A percentile compares a stretch with the other conserved stretches of the same genome.
These are phyloP conservation scores for Trichoderma asperelloides DNA, from an alignment of 495 filamentous ascomycete species.

Conservation along the genomic window DNA sequence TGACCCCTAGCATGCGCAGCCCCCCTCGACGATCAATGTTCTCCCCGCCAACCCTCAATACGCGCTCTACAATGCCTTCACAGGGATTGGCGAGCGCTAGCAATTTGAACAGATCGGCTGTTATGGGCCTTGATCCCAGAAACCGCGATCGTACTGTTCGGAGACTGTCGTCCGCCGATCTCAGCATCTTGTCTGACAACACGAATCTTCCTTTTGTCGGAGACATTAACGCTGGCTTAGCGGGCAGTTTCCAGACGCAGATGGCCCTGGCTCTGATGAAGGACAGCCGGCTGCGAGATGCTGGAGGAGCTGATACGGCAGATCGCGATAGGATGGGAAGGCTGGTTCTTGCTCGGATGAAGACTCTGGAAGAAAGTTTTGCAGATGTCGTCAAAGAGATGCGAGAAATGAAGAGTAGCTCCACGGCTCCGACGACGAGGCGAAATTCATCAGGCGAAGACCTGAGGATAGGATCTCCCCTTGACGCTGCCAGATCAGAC, in stretches of 20 bases:
- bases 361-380: constrained; percentile 78
- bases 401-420: constrained; percentile 46
- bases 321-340: constrained; percentile 63
- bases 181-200: constrained; percentile 64
- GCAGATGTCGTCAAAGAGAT: constrained; percentile 79
- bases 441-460: constrained; percentile 34
- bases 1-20: constrained; percentile 11
- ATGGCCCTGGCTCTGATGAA: constrained; percentile 57
- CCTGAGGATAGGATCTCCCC: constrained; percentile 12
- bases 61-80: constrained; percentile 46
- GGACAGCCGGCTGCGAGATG: constrained; percentile 11
- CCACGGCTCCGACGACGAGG: constrained; percentile 26
- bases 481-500: neutral
- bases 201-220: constrained; percentile 45
- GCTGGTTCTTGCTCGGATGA: constrained; percentile 86
- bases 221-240: constrained; percentile 52
- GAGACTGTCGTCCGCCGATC: constrained; percentile 48
- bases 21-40: neutral
- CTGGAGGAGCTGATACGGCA: constrained; percentile 33
- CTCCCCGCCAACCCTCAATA: constrained; percentile 14
- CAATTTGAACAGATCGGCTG: constrained; percentile 20
- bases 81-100: constrained; percentile 42
- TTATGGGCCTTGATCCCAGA: neutral
- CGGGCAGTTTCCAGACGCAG: constrained; percentile 72
- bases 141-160: constrained; percentile 17